A percentile compares a stretch with the other conserved stretches of the same genome.
Conservation (phyloP, 768 basidiomycete species). For the Amanita thiersii region DNA sequence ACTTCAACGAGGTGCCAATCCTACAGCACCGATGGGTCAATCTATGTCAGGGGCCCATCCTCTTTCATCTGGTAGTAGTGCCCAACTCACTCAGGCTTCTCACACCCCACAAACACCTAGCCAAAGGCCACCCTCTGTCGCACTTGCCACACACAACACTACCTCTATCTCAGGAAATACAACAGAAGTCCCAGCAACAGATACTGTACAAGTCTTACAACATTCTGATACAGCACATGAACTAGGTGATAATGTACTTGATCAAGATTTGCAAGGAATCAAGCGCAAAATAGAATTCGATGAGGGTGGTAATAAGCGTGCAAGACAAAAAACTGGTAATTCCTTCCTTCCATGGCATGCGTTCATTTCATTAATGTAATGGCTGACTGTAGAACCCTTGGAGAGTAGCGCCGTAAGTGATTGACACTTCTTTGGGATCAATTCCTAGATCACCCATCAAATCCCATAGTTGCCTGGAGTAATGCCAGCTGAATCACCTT, state of each 20-base stretch:
- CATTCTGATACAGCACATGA: constrained; percentile 14
- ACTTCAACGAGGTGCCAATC: constrained; percentile 21
- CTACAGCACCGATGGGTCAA: constrained; percentile 16
- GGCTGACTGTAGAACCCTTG: constrained; percentile 36
- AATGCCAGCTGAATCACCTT: constrained; percentile 19
- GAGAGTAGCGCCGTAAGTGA: constrained; percentile 39
- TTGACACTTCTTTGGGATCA: too few species aligned
- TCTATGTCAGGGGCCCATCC: neutral
- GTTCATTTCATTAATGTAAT: too few species aligned
- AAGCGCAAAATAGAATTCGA: constrained; percentile 69
- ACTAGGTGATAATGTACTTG: constrained; percentile 34
- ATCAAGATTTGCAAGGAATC: constrained; percentile 54
- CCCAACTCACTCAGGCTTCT: constrained; percentile 14
- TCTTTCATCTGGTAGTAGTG: constrained; percentile 14
- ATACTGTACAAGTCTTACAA: constrained; percentile 11
- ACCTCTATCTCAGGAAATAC: constrained; percentile 1
- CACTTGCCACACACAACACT: constrained; percentile 14
- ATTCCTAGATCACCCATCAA: too few species aligned
- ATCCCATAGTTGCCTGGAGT: constrained; percentile 23
- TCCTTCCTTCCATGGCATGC: too few species aligned
- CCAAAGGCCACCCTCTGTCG: constrained; percentile 22
- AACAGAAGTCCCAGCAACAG: constrained; percentile 7
- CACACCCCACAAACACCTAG: constrained; percentile 22
- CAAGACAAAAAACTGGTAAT: constrained; percentile 65
- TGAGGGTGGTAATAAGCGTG: constrained; percentile 62